phyloP scores from a whole-genome alignment of 208 protist species.

The Leishmania martiniquensis region DNA sequence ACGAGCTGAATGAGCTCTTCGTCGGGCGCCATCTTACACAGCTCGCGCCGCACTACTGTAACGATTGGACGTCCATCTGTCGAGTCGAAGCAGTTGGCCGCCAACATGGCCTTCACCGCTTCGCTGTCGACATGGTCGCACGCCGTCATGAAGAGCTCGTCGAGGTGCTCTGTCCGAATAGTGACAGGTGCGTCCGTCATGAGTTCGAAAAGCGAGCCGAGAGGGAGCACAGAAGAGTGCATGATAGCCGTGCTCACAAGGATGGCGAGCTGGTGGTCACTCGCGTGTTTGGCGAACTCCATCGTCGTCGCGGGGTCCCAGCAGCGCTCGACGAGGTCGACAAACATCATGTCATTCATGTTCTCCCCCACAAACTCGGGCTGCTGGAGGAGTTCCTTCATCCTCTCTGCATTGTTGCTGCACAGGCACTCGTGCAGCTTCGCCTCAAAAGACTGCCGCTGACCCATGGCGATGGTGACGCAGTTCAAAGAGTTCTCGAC shows the following conservation, averaged over 20 bases:
- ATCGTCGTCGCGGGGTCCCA: slow-evolving; percentile 55
- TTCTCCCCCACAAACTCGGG: slow-evolving; percentile 44
- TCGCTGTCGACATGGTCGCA: slow-evolving; percentile 70
- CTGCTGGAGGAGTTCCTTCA: slow-evolving; percentile 41
- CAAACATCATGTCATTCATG: slow-evolving; percentile 56
- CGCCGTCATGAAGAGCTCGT: slow-evolving; percentile 65
- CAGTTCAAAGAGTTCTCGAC: not conserved
- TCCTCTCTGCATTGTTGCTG: slow-evolving; percentile 49
- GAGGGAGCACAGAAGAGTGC: slow-evolving; percentile 50
- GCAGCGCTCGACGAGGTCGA: slow-evolving; percentile 57
- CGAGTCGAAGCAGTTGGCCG: slow-evolving; percentile 58
- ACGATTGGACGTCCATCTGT: slow-evolving; percentile 58
- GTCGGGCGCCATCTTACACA: slow-evolving; percentile 39
- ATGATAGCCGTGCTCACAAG: slow-evolving; percentile 65
- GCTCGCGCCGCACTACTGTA: slow-evolving; percentile 57
- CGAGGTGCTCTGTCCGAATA: slow-evolving; percentile 61
- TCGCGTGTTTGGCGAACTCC: slow-evolving; percentile 56
- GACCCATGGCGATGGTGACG: slow-evolving; percentile 44
- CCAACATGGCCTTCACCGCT: slow-evolving; percentile 63
- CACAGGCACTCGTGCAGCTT: slow-evolving; percentile 62
- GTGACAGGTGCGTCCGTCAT: slow-evolving; percentile 56
- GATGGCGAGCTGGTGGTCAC: slow-evolving; percentile 72
- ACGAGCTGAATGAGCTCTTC: slow-evolving; percentile 59
- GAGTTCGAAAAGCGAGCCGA: slow-evolving; percentile 50
- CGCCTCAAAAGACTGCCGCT: slow-evolving; percentile 47